These are phyloP conservation scores for Viridothelium virens DNA, from an alignment of 495 filamentous ascomycete species.

Conservation along the genomic window DNA sequence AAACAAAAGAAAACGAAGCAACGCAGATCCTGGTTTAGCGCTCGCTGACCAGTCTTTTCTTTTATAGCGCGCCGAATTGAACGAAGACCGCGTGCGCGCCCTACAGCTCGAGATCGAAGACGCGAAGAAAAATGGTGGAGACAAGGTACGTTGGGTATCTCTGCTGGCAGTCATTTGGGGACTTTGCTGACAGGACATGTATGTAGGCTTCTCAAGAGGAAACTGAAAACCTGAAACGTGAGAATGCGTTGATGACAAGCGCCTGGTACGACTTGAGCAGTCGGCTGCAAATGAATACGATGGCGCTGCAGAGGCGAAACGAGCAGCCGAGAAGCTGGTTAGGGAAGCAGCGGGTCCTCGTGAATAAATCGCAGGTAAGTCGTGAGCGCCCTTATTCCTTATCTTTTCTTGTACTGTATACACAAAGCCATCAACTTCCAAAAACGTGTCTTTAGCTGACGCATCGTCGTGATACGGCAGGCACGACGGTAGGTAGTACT, in stretches of 20 bases:
- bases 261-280: slow-evolving; percentile 88
- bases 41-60: neutral
- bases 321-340: slow-evolving; percentile 84
- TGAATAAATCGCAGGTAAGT: slow-evolving; percentile 13
- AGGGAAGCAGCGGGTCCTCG: slow-evolving; percentile 64
- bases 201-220: slow-evolving; percentile 17
- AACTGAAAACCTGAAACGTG: slow-evolving; percentile 45
- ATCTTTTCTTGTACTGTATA: neutral
- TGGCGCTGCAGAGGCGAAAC: slow-evolving; percentile 62
- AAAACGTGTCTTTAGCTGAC: neutral
- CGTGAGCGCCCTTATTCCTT: neutral
- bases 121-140: neutral
- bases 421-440: too few species aligned
- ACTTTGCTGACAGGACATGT: neutral
- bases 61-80: neutral
- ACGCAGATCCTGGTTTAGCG: neutral
- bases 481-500: neutral
- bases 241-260: slow-evolving; percentile 75
- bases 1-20: neutral
- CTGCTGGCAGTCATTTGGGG: neutral
- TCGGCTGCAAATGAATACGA: slow-evolving; percentile 80
- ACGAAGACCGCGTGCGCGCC: neutral
- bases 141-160: neutral
- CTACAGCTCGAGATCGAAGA: slow-evolving; percentile 1
- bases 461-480: neutral